Evolutionary conservation across 179 eudicot genomes (phyloP), one percentile per base, ranked within the genome.

Genomic region (Carnegiea gigantea): DNA sequence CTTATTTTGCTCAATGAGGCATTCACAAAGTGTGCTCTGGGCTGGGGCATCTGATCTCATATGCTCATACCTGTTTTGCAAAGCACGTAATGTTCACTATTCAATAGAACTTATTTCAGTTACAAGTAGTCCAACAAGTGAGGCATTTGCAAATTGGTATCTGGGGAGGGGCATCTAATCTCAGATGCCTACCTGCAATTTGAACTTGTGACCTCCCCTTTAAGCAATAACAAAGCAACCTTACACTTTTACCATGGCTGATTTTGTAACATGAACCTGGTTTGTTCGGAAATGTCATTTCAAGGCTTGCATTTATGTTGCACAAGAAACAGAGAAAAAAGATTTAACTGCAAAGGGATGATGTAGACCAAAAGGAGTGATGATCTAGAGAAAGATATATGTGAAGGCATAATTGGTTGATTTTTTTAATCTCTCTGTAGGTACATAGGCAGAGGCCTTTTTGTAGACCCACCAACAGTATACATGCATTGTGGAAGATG

Each of bases 361-460:
- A 26, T 68, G 40, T 68, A 68, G 17, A 68, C 18, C 57, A 51
- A 30, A 67, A 26, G 73, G 13, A 68, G 21, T 9, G 24, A 9
- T 24, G 43, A 18, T 68, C 14, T 28, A 68, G 21, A 70, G 73
- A 30, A 8, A 36, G 73, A 67, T 11, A 28, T 21, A 13, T 48
- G 67, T 54, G 4, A 76, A 54, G 5, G 4, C 71, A 59, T 77
- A 48, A n/a, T 38, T 36, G 53, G 26, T 62, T 59, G 53, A 77
- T 33, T 12, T 36, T 13, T n/a, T 12, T 2, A 0, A 13, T 28
- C 78, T 85, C 26, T 28, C 44, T 83, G 53, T 87, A 96, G 99
- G 99, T 92, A 96, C 87, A 86, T 87, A 8, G 99, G 99, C 68
- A 88, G 98, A 90, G 99, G 99, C 81, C 83, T 90, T 82, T 96